phyloP scores from a whole-genome alignment of 495 filamentous ascomycete genomes.

The Neurospora terricola region DNA sequence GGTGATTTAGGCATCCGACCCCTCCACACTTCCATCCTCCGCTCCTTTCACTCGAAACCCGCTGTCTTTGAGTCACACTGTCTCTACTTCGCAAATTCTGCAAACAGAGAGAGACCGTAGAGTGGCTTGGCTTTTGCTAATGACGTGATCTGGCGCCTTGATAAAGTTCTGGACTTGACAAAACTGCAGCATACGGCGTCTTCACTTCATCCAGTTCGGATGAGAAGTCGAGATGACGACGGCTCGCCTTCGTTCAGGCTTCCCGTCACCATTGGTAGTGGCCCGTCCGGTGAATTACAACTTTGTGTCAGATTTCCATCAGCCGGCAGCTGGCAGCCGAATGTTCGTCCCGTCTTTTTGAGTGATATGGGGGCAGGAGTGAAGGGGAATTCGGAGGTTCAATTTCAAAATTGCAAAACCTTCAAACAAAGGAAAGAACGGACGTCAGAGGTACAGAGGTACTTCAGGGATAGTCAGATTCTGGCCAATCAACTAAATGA shows the following conservation, averaged over 20 bases:
- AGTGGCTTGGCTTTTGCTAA: not conserved
- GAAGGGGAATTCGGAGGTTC: not conserved
- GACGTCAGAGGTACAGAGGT: not conserved
- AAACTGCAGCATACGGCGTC: not conserved
- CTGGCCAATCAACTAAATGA: not conserved
- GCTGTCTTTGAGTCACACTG: not conserved
- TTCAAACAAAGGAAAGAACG: not conserved
- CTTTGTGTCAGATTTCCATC: not conserved
- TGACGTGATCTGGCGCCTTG: not conserved
- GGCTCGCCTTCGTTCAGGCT: not conserved
- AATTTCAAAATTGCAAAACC: not conserved
- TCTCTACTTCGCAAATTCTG: not conserved
- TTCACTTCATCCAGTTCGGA: not conserved
- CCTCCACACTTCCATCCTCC: not conserved
- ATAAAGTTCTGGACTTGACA: not conserved
- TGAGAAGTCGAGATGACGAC: not conserved
- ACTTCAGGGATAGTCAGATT: not conserved
- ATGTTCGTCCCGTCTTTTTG: not conserved
- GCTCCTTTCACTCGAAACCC: not conserved
- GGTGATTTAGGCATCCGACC: not conserved
- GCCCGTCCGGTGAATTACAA: not conserved
- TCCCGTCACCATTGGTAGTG: not conserved
- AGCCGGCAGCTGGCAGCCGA: not conserved
- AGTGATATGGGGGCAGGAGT: not conserved
- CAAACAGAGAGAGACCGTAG: not conserved